Base-by-base conservation (phyloP, 768 basidiomycete genomes). In the Pisolithus marmoratus region DNA sequence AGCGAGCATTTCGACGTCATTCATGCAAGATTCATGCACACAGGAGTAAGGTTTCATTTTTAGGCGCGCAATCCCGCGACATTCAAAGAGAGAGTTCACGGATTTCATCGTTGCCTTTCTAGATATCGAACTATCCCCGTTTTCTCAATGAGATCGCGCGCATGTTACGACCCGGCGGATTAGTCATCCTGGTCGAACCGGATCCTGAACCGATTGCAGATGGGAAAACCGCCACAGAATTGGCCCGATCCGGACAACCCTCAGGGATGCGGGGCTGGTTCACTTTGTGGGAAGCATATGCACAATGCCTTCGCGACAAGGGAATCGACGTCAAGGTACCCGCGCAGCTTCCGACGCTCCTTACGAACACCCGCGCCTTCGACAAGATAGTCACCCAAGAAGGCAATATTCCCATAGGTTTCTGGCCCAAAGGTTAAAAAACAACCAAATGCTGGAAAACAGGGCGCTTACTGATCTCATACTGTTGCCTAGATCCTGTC, bases 11-110 rank as follows among this genome's bases (percentile, higher is more conserved):
- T 86, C 57, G 82, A 87, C 63, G 70, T 87, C 57, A 75, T 87
- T 42, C 85, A 87, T 60, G 84, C 82, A 37, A 80, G 85, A 49
- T 83, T 76, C 34, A 75, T 87, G 62, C 83, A 85, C 59, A 79
- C 76, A 24, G 85, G 85, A 50, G 82, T 84, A 63, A 64, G 82
- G 19, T 46, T 27, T 23, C 42, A 11, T 24, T 15, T n/a, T 15
- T 66, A 41, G 53, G 58, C 55, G 27, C 50, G 45, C 38, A 41
- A 56, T 31, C 63, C 14, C 41, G 44, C 44, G 46, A 29, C 37
- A 19, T 50, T 20, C 52, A 40, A n/a, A 48, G 47, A 12, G 47
- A 12, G 34, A 45, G 31, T 49, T 48, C 6, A 54, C 52, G 27
- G 24, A 46, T 59, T 56, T 56, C 15, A 45, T 45, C 43, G 43